Base-by-base conservation (phyloP, 202 grass and related monocot species). In the Digitaria exilis region DNA sequence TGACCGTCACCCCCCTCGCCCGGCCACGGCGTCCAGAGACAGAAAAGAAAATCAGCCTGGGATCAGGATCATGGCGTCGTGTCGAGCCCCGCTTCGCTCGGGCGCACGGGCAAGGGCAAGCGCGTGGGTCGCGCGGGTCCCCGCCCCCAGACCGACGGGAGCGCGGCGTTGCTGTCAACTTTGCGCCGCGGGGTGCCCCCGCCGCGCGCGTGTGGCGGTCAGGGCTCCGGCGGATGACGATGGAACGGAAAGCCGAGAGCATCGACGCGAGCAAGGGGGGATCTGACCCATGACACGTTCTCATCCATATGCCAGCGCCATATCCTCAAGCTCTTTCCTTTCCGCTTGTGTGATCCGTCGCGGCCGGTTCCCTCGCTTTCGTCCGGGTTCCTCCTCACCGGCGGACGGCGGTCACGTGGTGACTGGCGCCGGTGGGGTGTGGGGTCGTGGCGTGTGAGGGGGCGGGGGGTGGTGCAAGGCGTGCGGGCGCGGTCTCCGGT, bases 371-470 rank as follows among this genome's bases (percentile, higher is more conserved):
- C 41, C 52, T 42, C 37, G 41, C 42, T 62, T 65, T 62, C 28
- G 76, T 35, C n/a, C 42, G 41, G 75, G n/a, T n/a, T n/a, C 58
- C 29, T 46, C 41, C 56, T 32, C 28, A 62, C 39, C 75, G 41
- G 59, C 58, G 57, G 70, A 24, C 75, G 41, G 59, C 58, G 57
- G 70, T 78, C 75, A 65, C 76, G 54, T 59, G 73, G n/a, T 55
- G 8, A 18, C 54, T 49, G 41, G 16, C 29, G 57, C 75, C 51
- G 18, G n/a, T 25, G 41, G 57, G 37, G 35, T 28, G 25, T 26
- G 16, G 1, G 15, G 55, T 0, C 26, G 29, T 34, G 34, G 52
- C 32, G 54, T 42, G 83, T 16, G 50, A 43, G 22, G 43, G 43
- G 18, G 2, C 12, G 26, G 51, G 31, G 30, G 37, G 61, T 46